phyloP scores from a whole-genome alignment of 116 monocot species.

The Posidonia oceanica region DNA sequence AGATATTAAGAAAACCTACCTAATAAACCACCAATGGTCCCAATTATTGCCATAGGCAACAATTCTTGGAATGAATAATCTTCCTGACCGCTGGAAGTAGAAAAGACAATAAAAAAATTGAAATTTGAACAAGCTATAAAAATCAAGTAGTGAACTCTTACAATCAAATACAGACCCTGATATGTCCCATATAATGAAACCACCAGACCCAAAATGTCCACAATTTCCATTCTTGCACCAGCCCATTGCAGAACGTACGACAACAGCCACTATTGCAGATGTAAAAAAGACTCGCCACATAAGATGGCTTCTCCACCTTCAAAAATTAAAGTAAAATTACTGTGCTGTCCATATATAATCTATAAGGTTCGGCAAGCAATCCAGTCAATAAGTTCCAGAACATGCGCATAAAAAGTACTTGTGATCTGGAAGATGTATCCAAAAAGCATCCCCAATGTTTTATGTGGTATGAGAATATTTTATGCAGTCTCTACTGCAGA shows the following conservation, averaged over 20 bases:
- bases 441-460: background rate
- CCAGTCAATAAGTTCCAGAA: too few relatives aligned
- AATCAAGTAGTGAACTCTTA: background rate
- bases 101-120: constrained; percentile 9
- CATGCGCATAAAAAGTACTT: background rate
- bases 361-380: too few relatives aligned
- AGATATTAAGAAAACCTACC: constrained; percentile 28
- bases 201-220: constrained; percentile 99
- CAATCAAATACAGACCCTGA: constrained; percentile 51
- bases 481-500: too few relatives aligned
- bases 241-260: constrained; percentile 86
- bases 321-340: constrained; percentile 3
- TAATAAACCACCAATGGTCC: constrained; percentile 91
- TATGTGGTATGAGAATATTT: too few relatives aligned
- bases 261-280: constrained; percentile 98
- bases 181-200: constrained; percentile 99
- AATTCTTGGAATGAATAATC: constrained; percentile 97
- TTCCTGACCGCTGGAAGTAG: constrained; percentile 75
- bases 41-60: constrained; percentile 95
- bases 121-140: constrained; percentile 3
- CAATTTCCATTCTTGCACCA: constrained; percentile 98
- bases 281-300: constrained; percentile 99
- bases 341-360: too few relatives aligned
- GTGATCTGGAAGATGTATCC: background rate
- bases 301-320: constrained; percentile 99